A percentile compares a stretch with the other conserved stretches of the same genome.
Conservation (phyloP, 73 alveolate species). For the Paramecium sexaurelia region DNA sequence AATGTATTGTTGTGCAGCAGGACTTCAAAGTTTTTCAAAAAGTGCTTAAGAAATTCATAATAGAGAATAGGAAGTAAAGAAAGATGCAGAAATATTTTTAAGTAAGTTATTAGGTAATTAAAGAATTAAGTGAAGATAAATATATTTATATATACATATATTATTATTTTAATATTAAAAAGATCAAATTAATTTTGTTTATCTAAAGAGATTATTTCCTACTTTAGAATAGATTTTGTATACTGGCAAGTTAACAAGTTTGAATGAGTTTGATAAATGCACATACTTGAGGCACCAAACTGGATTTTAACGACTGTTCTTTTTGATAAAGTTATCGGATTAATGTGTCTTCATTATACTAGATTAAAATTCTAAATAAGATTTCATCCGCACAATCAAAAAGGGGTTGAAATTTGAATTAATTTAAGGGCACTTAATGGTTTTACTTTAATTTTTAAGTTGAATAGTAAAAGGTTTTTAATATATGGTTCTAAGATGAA, state of each 20-base stretch:
- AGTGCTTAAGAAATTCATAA: conserved; percentile 1
- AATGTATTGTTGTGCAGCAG: background rate
- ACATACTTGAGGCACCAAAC: conserved; percentile 22
- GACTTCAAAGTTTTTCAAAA: background rate
- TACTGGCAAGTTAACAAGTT: conserved; percentile 32
- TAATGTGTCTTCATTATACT: background rate
- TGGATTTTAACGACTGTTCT: conserved; percentile 41
- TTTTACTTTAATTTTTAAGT: conserved; percentile 6
- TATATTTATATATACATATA: background rate
- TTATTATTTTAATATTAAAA: background rate
- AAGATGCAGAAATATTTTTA: conserved; percentile 1
- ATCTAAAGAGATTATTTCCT: conserved; percentile 33
- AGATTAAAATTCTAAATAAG: background rate
- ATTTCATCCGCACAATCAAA: background rate
- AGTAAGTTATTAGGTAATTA: conserved; percentile 13
- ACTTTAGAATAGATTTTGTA: background rate
- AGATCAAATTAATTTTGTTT: conserved; percentile 22
- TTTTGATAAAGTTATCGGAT: background rate
- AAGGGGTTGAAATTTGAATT: background rate
- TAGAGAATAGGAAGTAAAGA: background rate
- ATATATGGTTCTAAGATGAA: conserved; percentile 20
- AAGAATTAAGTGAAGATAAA: background rate
- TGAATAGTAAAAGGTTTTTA: background rate
- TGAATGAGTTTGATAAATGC: conserved; percentile 18
- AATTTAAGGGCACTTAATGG: background rate